phyloP scores from a whole-genome alignment of 306 rosid species.

The Pueraria montana region DNA sequence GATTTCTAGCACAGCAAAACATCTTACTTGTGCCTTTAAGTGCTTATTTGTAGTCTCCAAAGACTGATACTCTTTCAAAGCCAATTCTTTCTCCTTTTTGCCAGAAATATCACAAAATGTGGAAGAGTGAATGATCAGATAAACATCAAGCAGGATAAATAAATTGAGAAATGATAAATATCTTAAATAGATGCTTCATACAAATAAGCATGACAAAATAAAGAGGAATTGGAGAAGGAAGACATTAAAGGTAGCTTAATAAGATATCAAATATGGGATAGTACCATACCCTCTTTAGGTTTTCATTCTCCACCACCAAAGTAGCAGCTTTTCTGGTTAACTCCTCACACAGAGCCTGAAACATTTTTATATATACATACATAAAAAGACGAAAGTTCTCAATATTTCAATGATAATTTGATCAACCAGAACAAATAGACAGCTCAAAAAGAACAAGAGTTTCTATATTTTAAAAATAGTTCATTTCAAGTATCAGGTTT shows the following conservation, averaged over 20 bases:
- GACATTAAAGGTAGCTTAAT: slow-evolving; percentile 34
- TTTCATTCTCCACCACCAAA: slow-evolving; percentile 79
- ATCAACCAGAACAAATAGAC: slow-evolving; percentile 35
- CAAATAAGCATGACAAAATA: slow-evolving; percentile 16
- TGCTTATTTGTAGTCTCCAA: slow-evolving; percentile 83
- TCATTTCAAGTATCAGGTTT: background rate
- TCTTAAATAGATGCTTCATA: slow-evolving; percentile 28
- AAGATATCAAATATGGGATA: slow-evolving; percentile 27
- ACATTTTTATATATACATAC: background rate
- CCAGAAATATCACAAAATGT: slow-evolving; percentile 53
- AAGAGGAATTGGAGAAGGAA: slow-evolving; percentile 29
- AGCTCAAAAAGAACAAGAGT: background rate
- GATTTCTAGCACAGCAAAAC: slow-evolving; percentile 38
- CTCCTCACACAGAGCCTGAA: slow-evolving; percentile 93
- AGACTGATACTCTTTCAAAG: slow-evolving; percentile 75
- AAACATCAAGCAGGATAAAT: slow-evolving; percentile 41
- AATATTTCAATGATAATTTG: slow-evolving; percentile 37
- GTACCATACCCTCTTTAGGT: slow-evolving; percentile 72
- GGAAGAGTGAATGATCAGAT: slow-evolving; percentile 36
- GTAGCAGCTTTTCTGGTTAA: slow-evolving; percentile 81
- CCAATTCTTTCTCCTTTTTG: slow-evolving; percentile 81
- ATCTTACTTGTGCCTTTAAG: slow-evolving; percentile 79
- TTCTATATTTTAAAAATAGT: background rate
- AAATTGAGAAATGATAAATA: slow-evolving; percentile 32
- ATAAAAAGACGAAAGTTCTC: slow-evolving; percentile 24